Evolutionary conservation across 2,329 filamentous ascomycete genomes (phyloP), one percentile per base, ranked within the genome.

Genomic region (Paecilomyces sp.): DNA sequence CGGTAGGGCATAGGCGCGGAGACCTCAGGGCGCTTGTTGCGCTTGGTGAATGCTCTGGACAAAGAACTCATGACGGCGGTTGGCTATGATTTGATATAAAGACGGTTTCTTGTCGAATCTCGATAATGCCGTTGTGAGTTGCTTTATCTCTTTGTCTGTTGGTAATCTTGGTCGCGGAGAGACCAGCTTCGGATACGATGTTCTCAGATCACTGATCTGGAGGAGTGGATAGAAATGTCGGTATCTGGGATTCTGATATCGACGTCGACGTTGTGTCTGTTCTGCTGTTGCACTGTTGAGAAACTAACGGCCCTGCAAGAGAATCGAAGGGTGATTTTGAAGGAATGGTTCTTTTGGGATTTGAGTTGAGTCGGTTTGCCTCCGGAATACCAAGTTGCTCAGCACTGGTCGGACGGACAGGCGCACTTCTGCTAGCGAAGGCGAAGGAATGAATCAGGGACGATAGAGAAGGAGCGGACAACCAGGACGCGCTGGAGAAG

Each of bases 41-140:
- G 79, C 69, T 75, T 79, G 61, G 79, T 81, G 61, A 81, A 79
- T 30, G 78, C 79, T 66, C 79, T 71, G 56, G 75, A 73, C 60
- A 77, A 61, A 56, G 69, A 60, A 12, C 41, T 70, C 74, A 76
- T 77, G 61, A 60, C 67, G 63, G 53, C 54, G 31, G 31, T 62
- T 31, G 54, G 52, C 28, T 52, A 36, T 31, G 31, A 36, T 51
- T 22, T 41, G 47, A n/a, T n/a, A 24, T 30, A 28, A 53, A 24
- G 18, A n/a, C 12, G 18, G 4, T 56, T 56, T 56, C 28, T 9
- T 34, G 25, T 36, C 7, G 24, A 13, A 41, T 41, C 36, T 28
- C 6, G 36, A 41, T 41, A 41, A n/a, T 41, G 36, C 13, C n/a
- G 36, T 41, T n/a, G 5, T 1, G 36, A 22, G 6, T 13, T 53